Evolutionary conservation across 192 early-diverging fungal genomes (phyloP).

Genomic region (Phlyctochytrium arcticum): DNA sequence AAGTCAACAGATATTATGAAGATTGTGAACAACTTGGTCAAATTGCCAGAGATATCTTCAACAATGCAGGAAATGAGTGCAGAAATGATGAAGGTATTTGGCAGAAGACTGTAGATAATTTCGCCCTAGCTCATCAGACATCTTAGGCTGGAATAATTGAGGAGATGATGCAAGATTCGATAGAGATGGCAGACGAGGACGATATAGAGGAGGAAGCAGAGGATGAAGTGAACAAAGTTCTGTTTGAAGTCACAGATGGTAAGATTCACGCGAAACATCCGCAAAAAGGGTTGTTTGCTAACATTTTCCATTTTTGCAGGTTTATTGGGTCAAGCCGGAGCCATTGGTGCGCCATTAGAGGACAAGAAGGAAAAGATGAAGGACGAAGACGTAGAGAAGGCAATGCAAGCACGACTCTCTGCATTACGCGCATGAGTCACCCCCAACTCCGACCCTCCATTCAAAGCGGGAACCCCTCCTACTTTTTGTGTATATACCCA

Average conservation of each 20-base stretch:
- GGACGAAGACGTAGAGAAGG: constrained; percentile 72
- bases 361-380: constrained; percentile 59
- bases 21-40: constrained; percentile 80
- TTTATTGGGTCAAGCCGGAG: constrained; percentile 52
- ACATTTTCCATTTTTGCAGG: neutral
- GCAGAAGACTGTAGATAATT: neutral
- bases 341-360: constrained; percentile 53
- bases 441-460: too few relatives aligned
- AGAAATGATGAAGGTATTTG: constrained; percentile 91
- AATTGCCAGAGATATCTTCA: constrained; percentile 77
- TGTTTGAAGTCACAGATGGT: constrained; percentile 88
- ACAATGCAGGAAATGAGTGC: constrained; percentile 88
- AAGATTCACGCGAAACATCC: neutral
- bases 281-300: too few relatives aligned
- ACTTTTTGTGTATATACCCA: too few relatives aligned
- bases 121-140: neutral
- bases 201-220: constrained; percentile 93
- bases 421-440: constrained; percentile 67
- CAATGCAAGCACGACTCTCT: constrained; percentile 82
- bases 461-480: too few relatives aligned
- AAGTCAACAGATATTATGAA: constrained; percentile 90
- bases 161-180: constrained; percentile 90
- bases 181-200: constrained; percentile 83
- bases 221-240: constrained; percentile 85
- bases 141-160: constrained; percentile 88